Evolutionary conservation across 225 moss, liverwort and hornwort genomes (phyloP).

Genomic region (Physcomitrellopsis africana): DNA sequence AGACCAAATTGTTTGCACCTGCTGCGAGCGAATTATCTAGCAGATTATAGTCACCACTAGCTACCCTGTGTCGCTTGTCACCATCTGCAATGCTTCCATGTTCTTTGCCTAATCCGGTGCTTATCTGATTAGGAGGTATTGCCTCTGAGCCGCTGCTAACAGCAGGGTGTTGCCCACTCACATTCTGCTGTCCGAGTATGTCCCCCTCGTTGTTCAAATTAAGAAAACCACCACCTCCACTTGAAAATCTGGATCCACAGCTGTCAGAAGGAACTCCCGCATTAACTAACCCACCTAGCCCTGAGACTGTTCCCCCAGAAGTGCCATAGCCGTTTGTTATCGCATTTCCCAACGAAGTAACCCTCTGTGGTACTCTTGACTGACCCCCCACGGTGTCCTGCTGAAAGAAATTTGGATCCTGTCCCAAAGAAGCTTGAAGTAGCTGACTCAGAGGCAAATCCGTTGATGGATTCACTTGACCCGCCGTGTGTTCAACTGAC

Average conservation of each 20-base stretch:
- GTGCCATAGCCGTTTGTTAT: constrained; percentile 34
- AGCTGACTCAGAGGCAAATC: constrained; percentile 66
- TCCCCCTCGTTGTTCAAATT: constrained; percentile 43
- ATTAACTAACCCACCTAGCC: background rate
- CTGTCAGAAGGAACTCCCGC: constrained; percentile 17
- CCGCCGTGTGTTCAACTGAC: constrained; percentile 31
- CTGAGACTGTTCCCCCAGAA: constrained; percentile 15
- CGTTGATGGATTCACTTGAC: constrained; percentile 34
- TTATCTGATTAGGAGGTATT: constrained; percentile 37
- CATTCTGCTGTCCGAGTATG: constrained; percentile 31
- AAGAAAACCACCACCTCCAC: constrained; percentile 39
- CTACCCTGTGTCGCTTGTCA: constrained; percentile 14
- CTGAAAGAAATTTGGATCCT: constrained; percentile 42
- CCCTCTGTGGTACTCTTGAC: constrained; percentile 26
- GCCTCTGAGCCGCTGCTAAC: constrained; percentile 24
- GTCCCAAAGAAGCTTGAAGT: constrained; percentile 49
- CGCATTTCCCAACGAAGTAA: constrained; percentile 35
- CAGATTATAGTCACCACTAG: background rate
- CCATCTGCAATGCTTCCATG: constrained; percentile 17
- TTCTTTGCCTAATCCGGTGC: constrained; percentile 20
- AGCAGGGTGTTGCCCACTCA: constrained; percentile 27
- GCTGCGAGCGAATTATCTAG: constrained; percentile 29
- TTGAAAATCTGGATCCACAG: constrained; percentile 33
- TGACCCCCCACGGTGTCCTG: constrained; percentile 31
- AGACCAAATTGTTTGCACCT: constrained; percentile 34